phyloP scores from a whole-genome alignment of 176 grass and related monocot genomes.

The Rhynchospora breviuscula region DNA sequence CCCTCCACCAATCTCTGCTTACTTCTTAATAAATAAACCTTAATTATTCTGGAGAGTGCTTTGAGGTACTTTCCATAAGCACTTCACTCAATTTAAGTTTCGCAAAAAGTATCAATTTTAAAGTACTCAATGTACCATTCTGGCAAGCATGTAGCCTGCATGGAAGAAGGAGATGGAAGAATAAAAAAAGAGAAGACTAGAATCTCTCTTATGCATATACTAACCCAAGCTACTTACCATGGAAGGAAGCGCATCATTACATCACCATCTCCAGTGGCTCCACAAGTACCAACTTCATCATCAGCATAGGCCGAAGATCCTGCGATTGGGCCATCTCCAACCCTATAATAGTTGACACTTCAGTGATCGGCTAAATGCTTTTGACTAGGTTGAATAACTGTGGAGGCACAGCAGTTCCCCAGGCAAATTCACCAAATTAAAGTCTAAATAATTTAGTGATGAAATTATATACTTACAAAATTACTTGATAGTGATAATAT shows the following conservation, averaged over 20 bases:
- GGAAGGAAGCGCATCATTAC: conserved; percentile 98
- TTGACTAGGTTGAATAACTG: background rate
- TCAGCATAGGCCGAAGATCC: conserved; percentile 82
- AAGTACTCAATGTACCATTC: background rate
- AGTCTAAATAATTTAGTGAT: background rate
- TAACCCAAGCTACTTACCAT: too few relatives aligned
- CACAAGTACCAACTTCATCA: conserved; percentile 83
- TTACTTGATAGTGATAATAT: background rate
- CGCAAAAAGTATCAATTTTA: background rate
- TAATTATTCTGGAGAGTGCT: background rate
- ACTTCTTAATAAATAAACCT: background rate
- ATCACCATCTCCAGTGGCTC: conserved; percentile 92
- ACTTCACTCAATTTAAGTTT: background rate
- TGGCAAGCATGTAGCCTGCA: background rate
- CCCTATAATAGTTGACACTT: conserved; percentile 46
- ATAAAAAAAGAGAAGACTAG: background rate
- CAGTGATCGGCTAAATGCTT: background rate
- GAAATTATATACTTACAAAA: background rate
- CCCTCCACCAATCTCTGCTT: background rate
- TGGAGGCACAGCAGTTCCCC: background rate
- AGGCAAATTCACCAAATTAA: background rate
- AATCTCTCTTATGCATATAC: too few relatives aligned
- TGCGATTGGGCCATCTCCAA: conserved; percentile 90
- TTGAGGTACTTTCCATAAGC: background rate
- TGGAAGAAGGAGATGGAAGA: background rate